These are phyloP conservation scores for Phialophora chinensis DNA, from an alignment of 2,329 filamentous ascomycete species.

Conservation along the genomic window DNA sequence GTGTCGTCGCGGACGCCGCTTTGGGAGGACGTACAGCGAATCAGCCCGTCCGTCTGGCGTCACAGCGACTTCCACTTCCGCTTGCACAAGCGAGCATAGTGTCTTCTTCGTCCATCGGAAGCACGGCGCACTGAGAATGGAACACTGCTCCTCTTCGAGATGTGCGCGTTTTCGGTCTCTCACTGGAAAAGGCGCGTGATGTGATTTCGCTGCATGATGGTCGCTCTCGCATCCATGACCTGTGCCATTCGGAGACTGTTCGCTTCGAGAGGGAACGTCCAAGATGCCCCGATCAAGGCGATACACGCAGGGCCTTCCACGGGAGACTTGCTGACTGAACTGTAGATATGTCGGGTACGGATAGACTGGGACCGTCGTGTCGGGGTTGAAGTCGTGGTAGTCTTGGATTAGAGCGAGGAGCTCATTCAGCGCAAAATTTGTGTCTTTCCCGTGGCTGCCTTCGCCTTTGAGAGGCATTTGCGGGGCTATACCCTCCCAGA, in stretches of 20 bases:
- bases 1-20: neutral
- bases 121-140: conserved; percentile 26
- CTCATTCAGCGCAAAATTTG: conserved; percentile 7
- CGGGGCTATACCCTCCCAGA: neutral
- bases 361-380: conserved; percentile 20
- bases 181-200: neutral
- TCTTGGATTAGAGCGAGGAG: conserved; percentile 35
- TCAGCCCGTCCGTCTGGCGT: conserved; percentile 39
- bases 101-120: conserved; percentile 35
- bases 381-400: conserved; percentile 38
- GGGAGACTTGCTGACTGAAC: conserved; percentile 38
- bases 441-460: neutral
- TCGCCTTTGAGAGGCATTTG: neutral
- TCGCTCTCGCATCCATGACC: neutral
- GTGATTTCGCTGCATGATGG: neutral
- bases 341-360: conserved; percentile 34
- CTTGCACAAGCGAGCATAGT: conserved; percentile 27
- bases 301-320: conserved; percentile 35
- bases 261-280: too few relatives aligned
- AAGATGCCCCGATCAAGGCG: conserved; percentile 12
- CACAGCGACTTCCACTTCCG: conserved; percentile 37
- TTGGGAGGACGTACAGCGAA: conserved; percentile 29
- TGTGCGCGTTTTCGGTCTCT: neutral
- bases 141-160: conserved; percentile 13
- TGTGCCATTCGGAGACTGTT: neutral